Evolutionary conservation across 2,329 filamentous ascomycete species (phyloP).

Genomic region (Ampelomyces quisqualis): DNA sequence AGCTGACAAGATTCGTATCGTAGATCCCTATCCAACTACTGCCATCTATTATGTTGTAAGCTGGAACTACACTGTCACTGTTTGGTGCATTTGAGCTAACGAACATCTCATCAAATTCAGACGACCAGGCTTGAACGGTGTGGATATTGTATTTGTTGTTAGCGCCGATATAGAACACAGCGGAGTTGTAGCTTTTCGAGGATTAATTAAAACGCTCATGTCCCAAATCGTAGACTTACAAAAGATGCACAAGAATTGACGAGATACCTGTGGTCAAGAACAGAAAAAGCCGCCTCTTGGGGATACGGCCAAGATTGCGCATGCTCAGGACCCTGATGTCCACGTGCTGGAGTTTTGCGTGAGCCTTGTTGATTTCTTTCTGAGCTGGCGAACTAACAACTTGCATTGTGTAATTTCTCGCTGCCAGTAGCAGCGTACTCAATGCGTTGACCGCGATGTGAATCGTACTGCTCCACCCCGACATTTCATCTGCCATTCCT

Average conservation of each 20-base stretch:
- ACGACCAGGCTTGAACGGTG: slow-evolving; percentile 1
- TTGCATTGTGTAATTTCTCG: slow-evolving; percentile 33
- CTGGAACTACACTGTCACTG: no score
- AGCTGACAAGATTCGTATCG: slow-evolving; percentile 2
- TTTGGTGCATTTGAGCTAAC: not conserved
- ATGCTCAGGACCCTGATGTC: slow-evolving; percentile 46
- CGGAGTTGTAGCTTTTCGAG: slow-evolving; percentile 22
- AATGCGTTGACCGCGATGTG: slow-evolving; percentile 55
- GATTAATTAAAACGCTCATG: not conserved
- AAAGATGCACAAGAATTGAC: slow-evolving; percentile 43
- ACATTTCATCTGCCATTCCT: slow-evolving; percentile 1
- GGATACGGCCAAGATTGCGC: slow-evolving; percentile 38
- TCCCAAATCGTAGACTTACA: slow-evolving; percentile 25
- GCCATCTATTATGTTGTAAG: not conserved
- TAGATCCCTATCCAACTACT: not conserved
- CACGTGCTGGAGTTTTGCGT: slow-evolving; percentile 42
- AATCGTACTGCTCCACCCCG: slow-evolving; percentile 17
- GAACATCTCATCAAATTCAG: not conserved
- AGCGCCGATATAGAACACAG: slow-evolving; percentile 16
- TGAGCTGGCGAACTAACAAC: slow-evolving; percentile 25
- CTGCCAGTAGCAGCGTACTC: slow-evolving; percentile 29
- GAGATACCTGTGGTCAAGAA: slow-evolving; percentile 19
- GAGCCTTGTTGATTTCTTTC: slow-evolving; percentile 21
- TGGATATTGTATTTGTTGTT: slow-evolving; percentile 17
- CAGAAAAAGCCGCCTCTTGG: slow-evolving; percentile 5